Conservation (phyloP, 768 basidiomycete genomes). For the Leucocoprinus sp. region DNA sequence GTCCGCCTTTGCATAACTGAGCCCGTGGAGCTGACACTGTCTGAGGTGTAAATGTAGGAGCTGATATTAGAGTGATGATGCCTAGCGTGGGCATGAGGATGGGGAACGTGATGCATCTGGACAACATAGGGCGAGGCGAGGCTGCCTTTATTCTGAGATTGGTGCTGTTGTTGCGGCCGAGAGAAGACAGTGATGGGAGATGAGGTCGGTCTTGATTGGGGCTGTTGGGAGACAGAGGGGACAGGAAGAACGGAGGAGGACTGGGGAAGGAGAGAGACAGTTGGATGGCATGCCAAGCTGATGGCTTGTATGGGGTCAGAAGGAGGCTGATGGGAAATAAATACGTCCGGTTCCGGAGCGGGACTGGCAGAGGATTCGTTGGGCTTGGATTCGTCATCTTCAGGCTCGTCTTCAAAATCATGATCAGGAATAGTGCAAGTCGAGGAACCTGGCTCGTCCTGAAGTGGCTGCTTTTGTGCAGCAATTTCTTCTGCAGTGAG, state of each 20-base stretch:
- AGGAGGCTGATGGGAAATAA: slow-evolving; percentile 14
- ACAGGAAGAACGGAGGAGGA: slow-evolving; percentile 13
- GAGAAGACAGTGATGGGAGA: slow-evolving; percentile 8
- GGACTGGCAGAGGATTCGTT: slow-evolving; percentile 22
- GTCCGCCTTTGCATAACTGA: slow-evolving; percentile 33
- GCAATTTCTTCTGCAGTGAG: slow-evolving; percentile 95
- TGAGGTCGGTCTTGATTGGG: slow-evolving; percentile 2
- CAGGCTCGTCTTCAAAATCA: slow-evolving; percentile 19
- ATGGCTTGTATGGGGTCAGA: slow-evolving; percentile 20
- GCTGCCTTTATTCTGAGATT: slow-evolving; percentile 12
- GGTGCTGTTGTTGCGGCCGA: slow-evolving; percentile 16
- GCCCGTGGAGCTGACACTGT: slow-evolving; percentile 22
- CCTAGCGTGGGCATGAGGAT: slow-evolving; percentile 70
- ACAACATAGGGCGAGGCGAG: slow-evolving; percentile 46
- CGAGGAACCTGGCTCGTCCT: slow-evolving; percentile 26
- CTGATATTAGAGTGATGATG: slow-evolving; percentile 55
- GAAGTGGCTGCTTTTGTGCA: slow-evolving; percentile 51
- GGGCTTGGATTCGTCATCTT: slow-evolving; percentile 33
- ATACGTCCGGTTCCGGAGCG: slow-evolving; percentile 16
- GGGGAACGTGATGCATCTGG: slow-evolving; percentile 76
- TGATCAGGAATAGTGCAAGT: slow-evolving; percentile 26
- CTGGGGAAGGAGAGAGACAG: slow-evolving; percentile 12
- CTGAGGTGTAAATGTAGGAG: slow-evolving; percentile 31
- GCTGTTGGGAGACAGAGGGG: slow-evolving; percentile 14
- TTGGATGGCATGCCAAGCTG: slow-evolving; percentile 18